phyloP scores from a whole-genome alignment of 768 basidiomycete species.

The Termitomyces sp. region DNA sequence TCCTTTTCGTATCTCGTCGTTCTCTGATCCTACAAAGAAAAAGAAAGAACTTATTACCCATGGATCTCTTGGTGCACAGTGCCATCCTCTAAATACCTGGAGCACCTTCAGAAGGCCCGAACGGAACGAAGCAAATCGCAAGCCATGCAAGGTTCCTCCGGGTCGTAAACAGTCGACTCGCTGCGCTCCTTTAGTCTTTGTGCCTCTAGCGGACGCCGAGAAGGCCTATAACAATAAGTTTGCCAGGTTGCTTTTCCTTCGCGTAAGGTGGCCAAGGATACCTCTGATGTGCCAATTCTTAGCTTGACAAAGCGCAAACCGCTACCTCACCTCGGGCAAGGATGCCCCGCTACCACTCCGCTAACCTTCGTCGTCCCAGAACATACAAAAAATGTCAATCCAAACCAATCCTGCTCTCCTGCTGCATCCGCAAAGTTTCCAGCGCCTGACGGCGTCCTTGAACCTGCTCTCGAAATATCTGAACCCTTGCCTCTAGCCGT shows the following conservation, averaged over 20 bases:
- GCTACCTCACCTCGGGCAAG: not conserved
- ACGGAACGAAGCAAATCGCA: not conserved
- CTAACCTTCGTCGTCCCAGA: not conserved
- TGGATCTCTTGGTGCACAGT: not conserved
- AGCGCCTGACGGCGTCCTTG: not conserved
- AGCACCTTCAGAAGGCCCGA: not conserved
- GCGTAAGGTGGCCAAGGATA: not conserved
- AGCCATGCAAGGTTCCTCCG: not conserved
- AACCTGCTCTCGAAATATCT: not conserved
- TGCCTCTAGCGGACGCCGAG: constrained; percentile 25
- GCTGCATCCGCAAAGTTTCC: not conserved
- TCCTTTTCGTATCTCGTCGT: constrained; percentile 22
- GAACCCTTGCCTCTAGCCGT: not conserved
- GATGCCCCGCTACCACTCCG: not conserved
- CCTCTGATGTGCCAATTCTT: not conserved
- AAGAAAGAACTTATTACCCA: not conserved
- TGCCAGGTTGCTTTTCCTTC: constrained; percentile 4
- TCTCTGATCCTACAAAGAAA: constrained; percentile 1
- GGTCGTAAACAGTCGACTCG: not conserved
- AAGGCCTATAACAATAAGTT: constrained; percentile 15
- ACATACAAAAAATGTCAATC: not conserved
- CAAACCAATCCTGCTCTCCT: not conserved
- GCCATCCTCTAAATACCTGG: constrained; percentile 13
- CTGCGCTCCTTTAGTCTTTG: constrained; percentile 25
- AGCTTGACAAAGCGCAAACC: not conserved